phyloP scores from a whole-genome alignment of 2,329 filamentous ascomycete species.

The Fusarium dimerum region DNA sequence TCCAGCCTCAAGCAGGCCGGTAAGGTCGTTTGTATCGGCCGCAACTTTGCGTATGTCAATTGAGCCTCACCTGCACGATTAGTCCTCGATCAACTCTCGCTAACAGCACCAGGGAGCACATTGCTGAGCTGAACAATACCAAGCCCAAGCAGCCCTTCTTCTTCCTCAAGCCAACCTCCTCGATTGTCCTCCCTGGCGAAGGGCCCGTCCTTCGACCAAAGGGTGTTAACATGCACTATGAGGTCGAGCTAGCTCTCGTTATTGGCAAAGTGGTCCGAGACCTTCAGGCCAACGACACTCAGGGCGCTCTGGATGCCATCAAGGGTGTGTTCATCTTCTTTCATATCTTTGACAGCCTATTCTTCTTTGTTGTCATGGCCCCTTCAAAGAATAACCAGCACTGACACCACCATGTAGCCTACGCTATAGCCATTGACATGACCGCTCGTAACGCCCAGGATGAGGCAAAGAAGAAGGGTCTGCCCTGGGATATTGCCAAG shows the following conservation, averaged over 20 bases:
- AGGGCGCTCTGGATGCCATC: constrained; percentile 80
- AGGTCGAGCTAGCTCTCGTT: constrained; percentile 89
- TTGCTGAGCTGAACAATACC: constrained; percentile 84
- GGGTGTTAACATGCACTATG: constrained; percentile 87
- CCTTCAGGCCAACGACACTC: constrained; percentile 70
- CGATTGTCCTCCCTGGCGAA: constrained; percentile 75
- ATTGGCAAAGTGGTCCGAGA: constrained; percentile 82
- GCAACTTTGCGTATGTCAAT: constrained; percentile 83
- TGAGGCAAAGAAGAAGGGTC: constrained; percentile 91
- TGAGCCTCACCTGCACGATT: constrained; percentile 1
- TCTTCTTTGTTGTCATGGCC: background rate
- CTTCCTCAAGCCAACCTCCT: constrained; percentile 93
- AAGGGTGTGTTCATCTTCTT: constrained; percentile 55
- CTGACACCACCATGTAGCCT: constrained; percentile 53
- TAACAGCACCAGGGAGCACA: constrained; percentile 69
- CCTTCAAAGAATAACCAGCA: background rate
- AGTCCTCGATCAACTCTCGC: constrained; percentile 9
- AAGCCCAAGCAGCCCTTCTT: constrained; percentile 96
- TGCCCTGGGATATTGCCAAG: constrained; percentile 96
- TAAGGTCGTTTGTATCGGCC: constrained; percentile 90
- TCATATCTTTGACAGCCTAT: background rate
- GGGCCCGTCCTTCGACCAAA: constrained; percentile 81
- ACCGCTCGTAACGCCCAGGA: constrained; percentile 94
- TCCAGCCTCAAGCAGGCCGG: constrained; percentile 53
- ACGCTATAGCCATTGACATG: constrained; percentile 94